Conservation (phyloP, 495 filamentous ascomycete genomes). For the Penicillium bialowiezense region DNA sequence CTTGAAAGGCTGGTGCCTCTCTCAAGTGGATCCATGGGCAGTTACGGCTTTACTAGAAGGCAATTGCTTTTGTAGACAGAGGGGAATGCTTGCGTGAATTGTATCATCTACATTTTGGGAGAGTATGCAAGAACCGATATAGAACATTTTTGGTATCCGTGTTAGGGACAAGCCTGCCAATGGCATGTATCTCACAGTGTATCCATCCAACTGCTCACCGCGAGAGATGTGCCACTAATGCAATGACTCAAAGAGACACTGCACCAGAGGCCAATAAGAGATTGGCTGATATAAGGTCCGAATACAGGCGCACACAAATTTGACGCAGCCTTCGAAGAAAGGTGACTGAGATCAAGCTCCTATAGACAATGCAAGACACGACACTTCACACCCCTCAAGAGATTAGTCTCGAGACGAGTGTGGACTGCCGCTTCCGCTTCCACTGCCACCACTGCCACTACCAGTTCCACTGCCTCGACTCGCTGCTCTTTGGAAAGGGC, state of each 20-base stretch:
- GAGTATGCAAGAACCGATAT: conserved; percentile 13
- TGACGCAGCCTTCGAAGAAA: conserved; percentile 6
- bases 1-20: too few relatives aligned
- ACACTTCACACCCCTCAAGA: conserved; percentile 3
- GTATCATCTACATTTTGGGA: conserved; percentile 5
- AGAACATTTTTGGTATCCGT: conserved; percentile 27
- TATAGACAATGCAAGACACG: not conserved
- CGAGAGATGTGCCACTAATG: conserved; percentile 9
- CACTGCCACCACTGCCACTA: conserved; percentile 42
- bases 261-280: conserved; percentile 3
- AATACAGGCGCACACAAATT: conserved; percentile 4
- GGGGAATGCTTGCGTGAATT: conserved; percentile 8
- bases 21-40: too few relatives aligned
- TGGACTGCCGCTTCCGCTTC: conserved; percentile 46
- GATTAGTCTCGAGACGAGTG: conserved; percentile 36
- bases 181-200: conserved; percentile 21
- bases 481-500: conserved; percentile 41
- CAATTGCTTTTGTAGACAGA: not conserved
- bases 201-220: conserved; percentile 12
- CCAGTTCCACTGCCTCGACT: conserved; percentile 47
- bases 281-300: conserved; percentile 4
- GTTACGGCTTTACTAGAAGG: too few relatives aligned
- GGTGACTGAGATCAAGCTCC: conserved; percentile 6
- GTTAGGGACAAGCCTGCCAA: conserved; percentile 14
- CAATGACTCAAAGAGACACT: conserved; percentile 5